A percentile compares a stretch with the other conserved stretches of the same genome.
These are phyloP conservation scores for Saccharomycopsis amapae DNA, from an alignment of 805 yeast genomes.

Conservation along the genomic window DNA sequence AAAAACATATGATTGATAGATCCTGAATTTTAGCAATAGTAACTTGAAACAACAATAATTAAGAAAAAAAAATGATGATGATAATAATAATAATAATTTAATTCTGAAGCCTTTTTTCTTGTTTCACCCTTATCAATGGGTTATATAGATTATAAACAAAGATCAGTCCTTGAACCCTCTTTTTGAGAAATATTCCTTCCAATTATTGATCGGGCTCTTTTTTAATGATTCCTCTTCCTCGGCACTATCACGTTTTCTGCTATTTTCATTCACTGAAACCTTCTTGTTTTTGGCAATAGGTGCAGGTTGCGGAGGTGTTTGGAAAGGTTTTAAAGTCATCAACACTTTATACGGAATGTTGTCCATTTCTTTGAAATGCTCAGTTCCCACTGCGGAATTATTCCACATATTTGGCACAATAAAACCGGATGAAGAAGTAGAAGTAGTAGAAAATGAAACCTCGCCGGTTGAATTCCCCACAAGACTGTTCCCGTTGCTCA, in stretches of 20 bases:
- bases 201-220: conserved; percentile 8
- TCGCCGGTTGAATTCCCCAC: not conserved
- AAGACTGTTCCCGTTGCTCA: not conserved
- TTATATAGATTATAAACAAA: not conserved
- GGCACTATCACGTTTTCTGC: too few species aligned
- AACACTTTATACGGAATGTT: conserved; percentile 18
- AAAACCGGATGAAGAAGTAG: too few species aligned
- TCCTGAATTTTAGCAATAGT: too few species aligned
- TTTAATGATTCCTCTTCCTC: conserved; percentile 3
- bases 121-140: too few species aligned
- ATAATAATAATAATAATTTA: too few species aligned
- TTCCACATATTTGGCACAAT: conserved; percentile 21
- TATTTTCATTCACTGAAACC: too few species aligned
- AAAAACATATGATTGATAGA: too few species aligned
- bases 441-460: not conserved
- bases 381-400: conserved; percentile 20
- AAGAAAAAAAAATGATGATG: too few species aligned
- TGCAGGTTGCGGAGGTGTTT: conserved; percentile 17
- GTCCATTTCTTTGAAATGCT: conserved; percentile 21
- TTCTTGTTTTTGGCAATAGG: too few species aligned
- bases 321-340: conserved; percentile 19
- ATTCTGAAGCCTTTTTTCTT: too few species aligned
- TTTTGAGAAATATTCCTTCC: conserved; percentile 19
- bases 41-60: too few species aligned
- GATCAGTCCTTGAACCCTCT: conserved; percentile 14